Base-by-base conservation (phyloP, 345 rosid species). In the Gossypium herbaceum region DNA sequence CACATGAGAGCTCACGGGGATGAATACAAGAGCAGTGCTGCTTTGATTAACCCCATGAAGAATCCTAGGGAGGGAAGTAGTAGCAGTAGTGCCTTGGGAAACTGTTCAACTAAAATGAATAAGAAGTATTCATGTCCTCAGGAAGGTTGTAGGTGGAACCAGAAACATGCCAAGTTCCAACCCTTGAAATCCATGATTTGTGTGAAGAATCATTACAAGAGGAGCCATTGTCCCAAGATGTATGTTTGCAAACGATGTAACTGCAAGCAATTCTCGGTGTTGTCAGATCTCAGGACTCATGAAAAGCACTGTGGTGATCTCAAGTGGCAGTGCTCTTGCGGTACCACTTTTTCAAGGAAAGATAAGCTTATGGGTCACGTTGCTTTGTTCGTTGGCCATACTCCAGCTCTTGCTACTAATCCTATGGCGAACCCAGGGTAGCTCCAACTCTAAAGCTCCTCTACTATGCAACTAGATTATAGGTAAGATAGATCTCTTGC, bases 1-100 rank as follows among this genome's bases (percentile, higher is more conserved):
- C 98, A 94, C 72, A 94, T 94, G 98, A 86, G 98, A 80, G 97
- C 98, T 15, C 98, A 94, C 7, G 97, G 98, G 0, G 97, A 94
- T 48, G 92, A 88, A 59, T 91, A 91, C 85, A 94, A 94, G 82
- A 91, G 88, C 44, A 84, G 69, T 1, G 88, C 88, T 9, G 92
- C 98, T 16, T 84, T 94, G 62, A 82, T 78, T 68, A 88, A 83
- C 55, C 95, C 98, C 39, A 56, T 82, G 80, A 89, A 86, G 80
- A 80, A 10, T 16, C 24, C 0, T 55, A 17, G 5, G 41, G 58
- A 65, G 2, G 72, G 71, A 52, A 44, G 41, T 4, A 34, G 39
- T 34, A 34, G 39, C 48, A 17, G 11, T 61, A 39, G 1, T 39
- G 43, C 17, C 34, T 39, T 56, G 60, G 72, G n/a, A 4, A 75